These are phyloP conservation scores for Penicillium digitatum DNA, from an alignment of 2,329 filamentous ascomycete species.

Conservation along the genomic window DNA sequence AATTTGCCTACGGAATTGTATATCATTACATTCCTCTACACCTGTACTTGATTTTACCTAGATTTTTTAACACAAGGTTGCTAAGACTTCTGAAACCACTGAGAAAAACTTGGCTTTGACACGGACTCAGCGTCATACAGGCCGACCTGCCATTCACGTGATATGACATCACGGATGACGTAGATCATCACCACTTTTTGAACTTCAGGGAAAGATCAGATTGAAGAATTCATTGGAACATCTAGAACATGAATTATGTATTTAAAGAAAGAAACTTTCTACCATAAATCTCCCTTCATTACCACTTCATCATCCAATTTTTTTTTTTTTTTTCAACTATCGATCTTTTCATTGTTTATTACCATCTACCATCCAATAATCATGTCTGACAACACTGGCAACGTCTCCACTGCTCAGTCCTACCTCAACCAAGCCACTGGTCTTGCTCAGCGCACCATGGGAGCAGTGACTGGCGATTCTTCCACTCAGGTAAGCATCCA, in stretches of 20 bases:
- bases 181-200: conserved; percentile 14
- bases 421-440: conserved; percentile 70
- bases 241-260: neutral
- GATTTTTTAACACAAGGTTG: too few relatives aligned
- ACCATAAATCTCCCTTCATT: neutral
- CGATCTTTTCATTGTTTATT: too few relatives aligned
- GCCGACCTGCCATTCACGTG: conserved; percentile 10
- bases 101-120: neutral
- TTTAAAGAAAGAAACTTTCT: neutral
- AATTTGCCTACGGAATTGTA: neutral
- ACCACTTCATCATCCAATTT: neutral
- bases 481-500: conserved; percentile 55
- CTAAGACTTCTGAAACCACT: neutral
- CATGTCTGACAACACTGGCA: conserved; percentile 27
- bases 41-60: too few relatives aligned
- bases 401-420: conserved; percentile 73
- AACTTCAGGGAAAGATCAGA: conserved; percentile 1
- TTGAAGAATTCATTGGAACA: conserved; percentile 3
- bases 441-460: conserved; percentile 66
- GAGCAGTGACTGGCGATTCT: conserved; percentile 67
- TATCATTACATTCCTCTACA: too few relatives aligned
- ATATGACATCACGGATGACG: conserved; percentile 22
- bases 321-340: neutral
- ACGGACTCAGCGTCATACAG: neutral
- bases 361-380: conserved; percentile 11